Evolutionary conservation across 2,329 filamentous ascomycete genomes (phyloP).

Genomic region (Teratosphaeria gauchensis): DNA sequence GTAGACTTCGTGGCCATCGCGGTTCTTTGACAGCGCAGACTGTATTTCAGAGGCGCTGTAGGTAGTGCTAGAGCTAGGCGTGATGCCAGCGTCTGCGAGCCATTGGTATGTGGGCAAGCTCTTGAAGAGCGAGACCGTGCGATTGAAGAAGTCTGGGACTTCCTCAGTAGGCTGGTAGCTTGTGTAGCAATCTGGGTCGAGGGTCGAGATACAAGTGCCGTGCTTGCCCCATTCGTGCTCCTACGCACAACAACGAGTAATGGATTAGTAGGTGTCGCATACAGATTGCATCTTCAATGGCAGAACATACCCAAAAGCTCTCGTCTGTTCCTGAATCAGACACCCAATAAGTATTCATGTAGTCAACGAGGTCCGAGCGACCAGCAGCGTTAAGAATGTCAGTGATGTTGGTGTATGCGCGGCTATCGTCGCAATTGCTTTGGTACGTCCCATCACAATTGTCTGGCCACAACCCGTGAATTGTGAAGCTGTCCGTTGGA

Average conservation of each 20-base stretch:
- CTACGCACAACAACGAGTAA: neutral
- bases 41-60: slow-evolving; percentile 46
- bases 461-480: slow-evolving; percentile 53
- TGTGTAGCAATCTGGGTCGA: slow-evolving; percentile 55
- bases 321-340: slow-evolving; percentile 55
- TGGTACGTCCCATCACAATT: slow-evolving; percentile 61
- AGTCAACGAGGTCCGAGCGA: slow-evolving; percentile 48
- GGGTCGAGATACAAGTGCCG: slow-evolving; percentile 63
- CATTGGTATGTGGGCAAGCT: slow-evolving; percentile 54
- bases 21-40: slow-evolving; percentile 43
- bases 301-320: slow-evolving; percentile 44
- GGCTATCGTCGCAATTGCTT: slow-evolving; percentile 51
- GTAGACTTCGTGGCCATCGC: slow-evolving; percentile 48
- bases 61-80: slow-evolving; percentile 35
- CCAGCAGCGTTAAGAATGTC: slow-evolving; percentile 49
- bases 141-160: slow-evolving; percentile 59
- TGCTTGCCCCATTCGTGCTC: slow-evolving; percentile 62
- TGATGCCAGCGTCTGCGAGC: slow-evolving; percentile 53
- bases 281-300: neutral
- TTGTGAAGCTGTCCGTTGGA: slow-evolving; percentile 60
- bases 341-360: slow-evolving; percentile 63
- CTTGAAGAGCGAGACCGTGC: slow-evolving; percentile 57
- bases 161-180: slow-evolving; percentile 50
- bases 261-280: neutral
- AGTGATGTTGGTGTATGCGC: slow-evolving; percentile 57